Conservation (phyloP, 2,329 filamentous ascomycete genomes). For the Neopestalotiopsis sp. region DNA sequence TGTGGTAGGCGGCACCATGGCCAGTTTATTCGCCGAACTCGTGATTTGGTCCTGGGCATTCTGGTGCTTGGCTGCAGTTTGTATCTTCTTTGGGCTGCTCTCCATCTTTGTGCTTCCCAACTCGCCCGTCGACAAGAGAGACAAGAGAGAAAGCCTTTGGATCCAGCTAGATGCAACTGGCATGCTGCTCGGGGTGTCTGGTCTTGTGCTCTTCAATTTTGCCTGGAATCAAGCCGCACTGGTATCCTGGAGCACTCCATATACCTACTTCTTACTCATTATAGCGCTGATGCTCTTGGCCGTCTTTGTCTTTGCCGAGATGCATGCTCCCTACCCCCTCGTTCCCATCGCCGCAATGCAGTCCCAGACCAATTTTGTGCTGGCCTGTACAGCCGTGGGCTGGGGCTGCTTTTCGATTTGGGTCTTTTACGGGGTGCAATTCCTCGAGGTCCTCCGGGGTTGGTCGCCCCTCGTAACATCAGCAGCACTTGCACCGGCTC, state of each 20-base stretch:
- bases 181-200: slow-evolving; percentile 50
- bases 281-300: slow-evolving; percentile 54
- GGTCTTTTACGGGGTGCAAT: slow-evolving; percentile 48
- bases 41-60: slow-evolving; percentile 37
- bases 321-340: slow-evolving; percentile 51
- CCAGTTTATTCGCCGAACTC: slow-evolving; percentile 30
- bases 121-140: slow-evolving; percentile 23
- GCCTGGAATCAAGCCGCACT: slow-evolving; percentile 64
- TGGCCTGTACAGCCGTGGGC: slow-evolving; percentile 52
- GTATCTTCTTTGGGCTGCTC: slow-evolving; percentile 28
- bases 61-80: slow-evolving; percentile 31
- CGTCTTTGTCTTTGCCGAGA: slow-evolving; percentile 57
- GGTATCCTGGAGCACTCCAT: slow-evolving; percentile 56
- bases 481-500: slow-evolving; percentile 43
- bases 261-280: slow-evolving; percentile 55
- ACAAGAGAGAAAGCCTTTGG: slow-evolving; percentile 27
- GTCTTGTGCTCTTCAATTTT: slow-evolving; percentile 61
- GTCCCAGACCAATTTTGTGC: slow-evolving; percentile 51
- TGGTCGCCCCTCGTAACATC: slow-evolving; percentile 42
- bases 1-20: slow-evolving; percentile 34
- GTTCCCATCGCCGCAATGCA: slow-evolving; percentile 56
- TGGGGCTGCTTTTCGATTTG: slow-evolving; percentile 52
- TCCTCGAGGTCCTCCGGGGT: slow-evolving; percentile 44
- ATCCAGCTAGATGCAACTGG: slow-evolving; percentile 34
- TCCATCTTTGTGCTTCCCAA: slow-evolving; percentile 32